Conservation (phyloP, 495 filamentous ascomycete species). For the Parachaetomium inaequale region DNA sequence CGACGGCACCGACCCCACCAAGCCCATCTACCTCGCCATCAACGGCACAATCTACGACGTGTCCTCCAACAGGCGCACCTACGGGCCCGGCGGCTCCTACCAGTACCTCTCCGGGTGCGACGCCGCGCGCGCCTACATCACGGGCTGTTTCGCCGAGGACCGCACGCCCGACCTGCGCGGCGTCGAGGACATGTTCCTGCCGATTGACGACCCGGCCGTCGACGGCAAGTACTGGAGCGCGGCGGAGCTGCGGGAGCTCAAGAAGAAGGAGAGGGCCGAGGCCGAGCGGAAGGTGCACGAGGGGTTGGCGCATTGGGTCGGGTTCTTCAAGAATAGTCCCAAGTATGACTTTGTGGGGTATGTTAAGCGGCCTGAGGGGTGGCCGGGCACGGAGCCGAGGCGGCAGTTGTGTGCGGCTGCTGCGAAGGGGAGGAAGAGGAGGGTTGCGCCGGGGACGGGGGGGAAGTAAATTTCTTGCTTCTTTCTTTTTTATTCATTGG, state of each 20-base stretch:
- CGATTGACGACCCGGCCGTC: conserved; percentile 61
- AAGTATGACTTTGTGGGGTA: conserved; percentile 73
- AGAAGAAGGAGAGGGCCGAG: conserved; percentile 47
- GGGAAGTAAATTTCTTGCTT: conserved; percentile 13
- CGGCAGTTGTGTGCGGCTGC: conserved; percentile 46
- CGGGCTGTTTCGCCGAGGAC: conserved; percentile 90
- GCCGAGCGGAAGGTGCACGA: conserved; percentile 56
- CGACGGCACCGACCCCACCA: conserved; percentile 69
- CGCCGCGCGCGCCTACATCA: conserved; percentile 88
- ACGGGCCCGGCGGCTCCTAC: conserved; percentile 89
- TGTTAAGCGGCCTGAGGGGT: conserved; percentile 49
- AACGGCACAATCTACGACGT: conserved; percentile 97
- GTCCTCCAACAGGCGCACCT: conserved; percentile 64
- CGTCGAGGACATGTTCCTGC: conserved; percentile 85
- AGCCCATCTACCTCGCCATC: conserved; percentile 86
- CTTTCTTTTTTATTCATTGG: not conserved
- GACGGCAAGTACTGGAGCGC: conserved; percentile 46
- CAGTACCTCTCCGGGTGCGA: conserved; percentile 82
- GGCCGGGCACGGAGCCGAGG: conserved; percentile 45
- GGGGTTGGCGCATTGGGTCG: conserved; percentile 61
- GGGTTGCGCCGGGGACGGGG: conserved; percentile 33
- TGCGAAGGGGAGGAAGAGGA: conserved; percentile 39
- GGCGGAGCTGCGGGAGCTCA: conserved; percentile 53
- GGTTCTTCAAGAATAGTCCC: conserved; percentile 72
- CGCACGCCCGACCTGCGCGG: conserved; percentile 76